Evolutionary conservation across 176 grass and related monocot genomes (phyloP), one percentile per base, ranked within the genome.

Genomic region (Cenchrus fungigraminus): DNA sequence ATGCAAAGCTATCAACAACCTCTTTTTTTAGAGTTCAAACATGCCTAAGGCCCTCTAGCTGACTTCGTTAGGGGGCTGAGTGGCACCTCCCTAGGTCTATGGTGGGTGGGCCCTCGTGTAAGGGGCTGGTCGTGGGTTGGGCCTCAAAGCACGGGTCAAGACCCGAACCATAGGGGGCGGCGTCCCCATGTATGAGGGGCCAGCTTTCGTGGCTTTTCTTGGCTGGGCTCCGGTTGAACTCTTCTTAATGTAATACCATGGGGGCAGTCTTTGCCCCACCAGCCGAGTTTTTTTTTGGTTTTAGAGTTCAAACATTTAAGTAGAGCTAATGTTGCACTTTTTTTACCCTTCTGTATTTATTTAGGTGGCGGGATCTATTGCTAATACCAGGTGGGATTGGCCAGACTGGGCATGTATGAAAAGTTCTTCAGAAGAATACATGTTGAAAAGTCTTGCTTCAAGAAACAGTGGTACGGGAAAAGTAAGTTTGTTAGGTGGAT

Each of bases 311-410:
- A 65, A 51, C 20, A 69, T 66, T 43, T 66, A 53, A 13, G 53
- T 47, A 64, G 15, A 85, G 59, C 43, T 81, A 19, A 3, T n/a
- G 47, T 89, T 34, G 79, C 55, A 71, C 61, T 60, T 9, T 19
- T 17, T 31, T 6, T 62, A 28, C 58, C 49, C 14, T 87, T 59
- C 53, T 83, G 7, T 55, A 80, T 68, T 46, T 34, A 75, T 90
- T 49, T 87, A 91, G 89, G 80, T 79, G 79, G 89, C 75, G 74
- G 68, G 80, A 79, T 91, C 55, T 79, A 67, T 54, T 87, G 71
- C 89, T 84, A 71, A 63, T 45, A 80, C 71, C 71, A 87, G 82
- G 63, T 94, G 92, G 92, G 92, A 94, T 59, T 92, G 92, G 91
- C 87, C 91, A 82, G 91, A 90, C 79, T 74, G 85, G 82, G 63